Percentiles rank a stretch among this genome's conserved stretches.
Conservation (phyloP, 306 rosid species). For the Malus orientalis region DNA sequence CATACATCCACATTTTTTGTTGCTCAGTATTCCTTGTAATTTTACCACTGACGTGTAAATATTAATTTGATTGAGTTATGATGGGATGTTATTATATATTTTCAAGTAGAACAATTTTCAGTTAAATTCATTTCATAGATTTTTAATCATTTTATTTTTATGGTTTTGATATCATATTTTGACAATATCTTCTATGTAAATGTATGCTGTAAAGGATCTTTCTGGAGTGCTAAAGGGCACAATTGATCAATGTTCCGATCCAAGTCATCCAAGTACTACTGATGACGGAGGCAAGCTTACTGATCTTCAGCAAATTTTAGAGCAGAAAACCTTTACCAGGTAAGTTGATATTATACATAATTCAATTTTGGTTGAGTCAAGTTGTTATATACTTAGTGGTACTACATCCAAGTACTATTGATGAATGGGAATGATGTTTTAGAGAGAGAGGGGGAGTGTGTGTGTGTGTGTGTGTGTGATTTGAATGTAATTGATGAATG, state of each 20-base stretch:
- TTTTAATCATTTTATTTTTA: neutral
- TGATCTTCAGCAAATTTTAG: slow-evolving; percentile 70
- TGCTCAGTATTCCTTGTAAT: neutral
- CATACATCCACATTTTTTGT: neutral
- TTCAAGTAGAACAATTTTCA: neutral
- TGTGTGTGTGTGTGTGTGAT: too few relatives aligned
- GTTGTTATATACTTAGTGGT: neutral
- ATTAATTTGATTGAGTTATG: neutral
- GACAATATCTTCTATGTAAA: slow-evolving; percentile 8
- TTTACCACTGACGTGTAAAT: neutral
- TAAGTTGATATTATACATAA: neutral
- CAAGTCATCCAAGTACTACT: slow-evolving; percentile 32
- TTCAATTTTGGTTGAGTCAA: slow-evolving; percentile 32
- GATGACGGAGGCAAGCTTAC: slow-evolving; percentile 41
- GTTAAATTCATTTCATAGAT: neutral
- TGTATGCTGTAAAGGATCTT: slow-evolving; percentile 32
- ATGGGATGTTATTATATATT: neutral
- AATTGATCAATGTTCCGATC: slow-evolving; percentile 22
- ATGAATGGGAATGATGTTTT: neutral
- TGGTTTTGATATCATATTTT: neutral
- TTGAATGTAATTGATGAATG: neutral
- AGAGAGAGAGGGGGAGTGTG: neutral
- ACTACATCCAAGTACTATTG: neutral
- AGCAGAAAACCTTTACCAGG: slow-evolving; percentile 90
- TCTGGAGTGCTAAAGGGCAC: slow-evolving; percentile 32